Evolutionary conservation across 257 asterid genomes (phyloP).

Genomic region (Craterostigma plantagineum): DNA sequence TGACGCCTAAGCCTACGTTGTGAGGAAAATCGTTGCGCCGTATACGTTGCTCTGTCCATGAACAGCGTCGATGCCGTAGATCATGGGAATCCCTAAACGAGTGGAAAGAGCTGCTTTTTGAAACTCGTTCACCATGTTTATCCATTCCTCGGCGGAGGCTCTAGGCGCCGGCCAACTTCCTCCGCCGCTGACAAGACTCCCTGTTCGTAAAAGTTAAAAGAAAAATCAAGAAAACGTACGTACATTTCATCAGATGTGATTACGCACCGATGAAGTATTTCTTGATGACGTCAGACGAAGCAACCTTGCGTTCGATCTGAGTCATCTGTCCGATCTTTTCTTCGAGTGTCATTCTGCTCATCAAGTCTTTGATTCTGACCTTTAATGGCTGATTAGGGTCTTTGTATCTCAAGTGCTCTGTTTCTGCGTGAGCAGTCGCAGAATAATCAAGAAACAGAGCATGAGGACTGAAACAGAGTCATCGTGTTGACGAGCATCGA

Average conservation of each 20-base stretch:
- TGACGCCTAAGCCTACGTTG: slow-evolving; percentile 44
- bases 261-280: slow-evolving; percentile 11
- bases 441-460: too few relatives aligned
- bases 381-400: slow-evolving; percentile 10
- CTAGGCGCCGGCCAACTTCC: slow-evolving; percentile 26
- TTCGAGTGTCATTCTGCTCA: slow-evolving; percentile 15
- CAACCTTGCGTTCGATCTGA: slow-evolving; percentile 9
- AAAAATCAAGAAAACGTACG: background rate
- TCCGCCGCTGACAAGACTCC: slow-evolving; percentile 42
- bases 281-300: slow-evolving; percentile 5
- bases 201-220: slow-evolving; percentile 14
- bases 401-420: slow-evolving; percentile 8
- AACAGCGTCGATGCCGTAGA: slow-evolving; percentile 39
- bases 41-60: slow-evolving; percentile 40
- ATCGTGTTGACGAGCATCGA: too few relatives aligned
- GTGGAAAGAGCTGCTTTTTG: slow-evolving; percentile 30
- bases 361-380: slow-evolving; percentile 9
- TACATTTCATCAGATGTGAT: background rate
- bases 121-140: slow-evolving; percentile 27
- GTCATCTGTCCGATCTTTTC: slow-evolving; percentile 19
- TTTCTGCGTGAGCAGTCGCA: background rate
- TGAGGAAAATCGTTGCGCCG: slow-evolving; percentile 42
- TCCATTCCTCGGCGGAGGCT: slow-evolving; percentile 31
- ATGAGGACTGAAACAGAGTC: too few relatives aligned
- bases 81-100: slow-evolving; percentile 39